A percentile compares a stretch with the other conserved stretches of the same genome.
Conservation (phyloP, 169 alveolate genomes). For the Eimeria falciformis region DNA sequence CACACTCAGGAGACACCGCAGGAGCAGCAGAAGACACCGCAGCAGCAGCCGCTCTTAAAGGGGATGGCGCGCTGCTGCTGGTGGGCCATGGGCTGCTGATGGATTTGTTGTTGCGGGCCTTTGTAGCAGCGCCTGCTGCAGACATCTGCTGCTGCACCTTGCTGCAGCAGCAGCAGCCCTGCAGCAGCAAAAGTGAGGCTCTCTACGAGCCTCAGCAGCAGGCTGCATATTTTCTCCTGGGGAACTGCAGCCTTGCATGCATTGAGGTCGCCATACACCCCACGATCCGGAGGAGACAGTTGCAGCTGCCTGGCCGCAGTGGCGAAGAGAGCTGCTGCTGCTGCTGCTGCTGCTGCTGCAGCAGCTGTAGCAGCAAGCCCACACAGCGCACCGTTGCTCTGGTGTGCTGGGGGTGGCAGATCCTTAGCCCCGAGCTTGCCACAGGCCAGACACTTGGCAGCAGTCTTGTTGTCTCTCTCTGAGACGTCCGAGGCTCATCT, state of each 20-base stretch:
- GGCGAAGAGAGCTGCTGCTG: neutral
- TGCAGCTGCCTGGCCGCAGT: neutral
- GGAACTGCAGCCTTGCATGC: slow-evolving; percentile 13
- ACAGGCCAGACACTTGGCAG: slow-evolving; percentile 17
- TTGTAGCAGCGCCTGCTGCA: slow-evolving; percentile 33
- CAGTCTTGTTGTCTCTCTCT: neutral
- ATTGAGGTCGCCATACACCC: neutral
- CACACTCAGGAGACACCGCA: slow-evolving; percentile 2
- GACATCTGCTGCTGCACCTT: slow-evolving; percentile 43
- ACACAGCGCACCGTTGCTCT: neutral
- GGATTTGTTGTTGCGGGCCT: neutral
- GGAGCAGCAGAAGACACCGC: slow-evolving; percentile 30
- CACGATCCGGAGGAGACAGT: neutral
- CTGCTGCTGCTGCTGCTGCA: slow-evolving; percentile 43
- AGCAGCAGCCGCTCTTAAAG: slow-evolving; percentile 4
- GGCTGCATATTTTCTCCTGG: neutral
- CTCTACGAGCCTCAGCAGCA: slow-evolving; percentile 34
- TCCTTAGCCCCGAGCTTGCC: neutral
- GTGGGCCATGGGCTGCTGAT: slow-evolving; percentile 41
- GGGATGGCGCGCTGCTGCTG: slow-evolving; percentile 46
- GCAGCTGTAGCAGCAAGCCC: slow-evolving; percentile 52
- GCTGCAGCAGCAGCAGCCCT: slow-evolving; percentile 3
- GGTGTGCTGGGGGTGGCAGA: slow-evolving; percentile 24
- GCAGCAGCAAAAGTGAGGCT: neutral
- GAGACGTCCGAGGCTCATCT: no score